Base-by-base conservation (phyloP, 345 rosid species). In the Lumnitzera littorea region DNA sequence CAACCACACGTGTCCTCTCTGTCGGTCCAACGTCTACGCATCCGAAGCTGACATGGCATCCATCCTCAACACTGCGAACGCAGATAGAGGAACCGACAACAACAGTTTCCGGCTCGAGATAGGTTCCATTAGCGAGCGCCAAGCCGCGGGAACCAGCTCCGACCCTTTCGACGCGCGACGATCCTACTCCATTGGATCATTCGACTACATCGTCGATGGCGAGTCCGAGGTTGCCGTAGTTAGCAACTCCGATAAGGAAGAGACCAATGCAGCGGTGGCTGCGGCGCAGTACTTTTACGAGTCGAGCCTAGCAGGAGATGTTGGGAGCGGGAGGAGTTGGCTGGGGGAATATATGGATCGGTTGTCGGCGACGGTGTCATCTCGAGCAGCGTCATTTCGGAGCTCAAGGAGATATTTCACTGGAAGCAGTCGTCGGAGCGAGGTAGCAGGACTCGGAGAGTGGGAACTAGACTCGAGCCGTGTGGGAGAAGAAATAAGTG, bases 401-500 rank as follows among this genome's bases (percentile, higher is more conserved):
- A 77, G 97, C 65, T 90, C 97, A 0, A 92, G 95, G 16, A 82
- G 97, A 49, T 77, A 86, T 73, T 84, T 88, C 36, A 70, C 73
- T 0, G 96, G 99, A 24, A 90, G 97, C 55, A 86, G 97, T 70
- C 83, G 97, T 31, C 78, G 92, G 74, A 94, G 70, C 41, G 96
- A 84, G 50, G 60, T 66, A 0, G 48, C 58, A 49, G 70, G 43
- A 3, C 68, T 50, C 50, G 80, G 70, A 43, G 96, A 94, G 10
- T 84, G 72, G 46, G 99, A 87, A 55, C 16, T 83, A 62, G 95
- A 90, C 59, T 81, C 79, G 3, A 67, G 73, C 51, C 78, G 81
- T 20, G 66, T 64, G 4, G 99, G 97, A 7, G 99, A 90, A 67
- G 99, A 94, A 70, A 90, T 90, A 50, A 88, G 88, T 63, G 99